Base-by-base conservation (phyloP, 257 asterid species). In the Knoxia roxburghii region DNA sequence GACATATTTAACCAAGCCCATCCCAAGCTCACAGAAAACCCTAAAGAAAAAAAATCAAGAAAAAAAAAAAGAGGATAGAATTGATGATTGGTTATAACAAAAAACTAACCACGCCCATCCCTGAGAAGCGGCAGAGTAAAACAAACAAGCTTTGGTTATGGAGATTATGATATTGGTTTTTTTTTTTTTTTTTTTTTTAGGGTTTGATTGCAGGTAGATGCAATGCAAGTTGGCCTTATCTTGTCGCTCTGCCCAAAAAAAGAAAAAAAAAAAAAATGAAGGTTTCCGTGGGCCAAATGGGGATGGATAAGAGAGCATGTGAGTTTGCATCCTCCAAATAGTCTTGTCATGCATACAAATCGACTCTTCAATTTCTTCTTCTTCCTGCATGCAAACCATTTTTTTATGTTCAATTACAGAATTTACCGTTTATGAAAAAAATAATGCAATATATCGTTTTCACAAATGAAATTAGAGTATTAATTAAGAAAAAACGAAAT, bases 221-320 rank as follows among this genome's bases (percentile, higher is more conserved):
- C 58, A 72, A 79, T 72, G 67, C 78, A 75, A 68, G 76, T 75
- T 64, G 70, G 70, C 73, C 80, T 75, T 72, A 68, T 79, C 83
- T 46, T 72, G 80, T 75, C 75, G 62, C 77, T 61, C 68, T 62
- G 75, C 69, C n/a, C n/a, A n/a, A n/a, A n/a, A n/a, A n/a, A n/a
- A n/a, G n/a, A n/a, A n/a, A n/a, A n/a, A n/a, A n/a, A n/a, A n/a
- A 64, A 64, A 72, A 68, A 37, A 46, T 71, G 54, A 65, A 33
- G 57, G 70, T 78, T 67, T 43, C 69, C 49, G 35, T 72, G 32
- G 75, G 70, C 39, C 73, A 67, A 46, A 40, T 30, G 60, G 71
- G 40, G 6, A 20, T 4, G 64, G 68, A 68, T 57, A 64, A 68
- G 70, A 65, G 33, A 39, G 12, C 73, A 68, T 68, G 73, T 68